phyloP scores from a whole-genome alignment of 345 rosid genomes.

The Eucalyptus cloeziana region DNA sequence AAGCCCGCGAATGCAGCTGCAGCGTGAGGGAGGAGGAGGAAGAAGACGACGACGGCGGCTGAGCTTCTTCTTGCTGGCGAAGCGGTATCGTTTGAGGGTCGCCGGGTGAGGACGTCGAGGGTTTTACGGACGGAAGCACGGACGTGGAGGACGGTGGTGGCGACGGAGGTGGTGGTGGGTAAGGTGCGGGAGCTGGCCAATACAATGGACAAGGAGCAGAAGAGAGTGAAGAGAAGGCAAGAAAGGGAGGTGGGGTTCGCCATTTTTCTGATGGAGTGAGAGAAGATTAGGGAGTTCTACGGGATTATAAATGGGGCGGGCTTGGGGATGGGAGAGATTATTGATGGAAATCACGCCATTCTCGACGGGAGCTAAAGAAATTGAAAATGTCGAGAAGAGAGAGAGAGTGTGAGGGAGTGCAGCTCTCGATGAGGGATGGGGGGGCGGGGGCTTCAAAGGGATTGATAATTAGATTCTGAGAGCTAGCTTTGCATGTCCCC shows the following conservation, averaged over 20 bases:
- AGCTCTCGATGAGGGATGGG: background rate
- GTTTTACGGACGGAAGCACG: background rate
- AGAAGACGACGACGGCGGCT: conserved; percentile 1
- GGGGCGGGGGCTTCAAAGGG: background rate
- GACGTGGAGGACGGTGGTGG: background rate
- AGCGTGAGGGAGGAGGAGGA: conserved; percentile 13
- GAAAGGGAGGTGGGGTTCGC: background rate
- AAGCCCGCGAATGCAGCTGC: conserved; percentile 40
- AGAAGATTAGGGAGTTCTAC: background rate
- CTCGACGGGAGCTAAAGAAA: background rate
- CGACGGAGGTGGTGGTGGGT: background rate
- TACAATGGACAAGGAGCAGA: background rate
- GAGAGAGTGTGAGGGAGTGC: background rate
- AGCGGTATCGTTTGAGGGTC: background rate
- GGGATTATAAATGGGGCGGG: background rate
- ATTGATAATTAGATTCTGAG: background rate
- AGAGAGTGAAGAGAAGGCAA: background rate
- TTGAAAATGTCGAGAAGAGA: background rate
- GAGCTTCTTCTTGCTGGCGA: background rate
- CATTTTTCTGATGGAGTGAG: background rate
- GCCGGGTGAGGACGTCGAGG: background rate
- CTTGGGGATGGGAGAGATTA: background rate
- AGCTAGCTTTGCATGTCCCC: background rate
- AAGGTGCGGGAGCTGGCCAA: background rate
- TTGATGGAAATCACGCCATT: background rate